Base-by-base conservation (phyloP, 768 basidiomycete species). In the Thelephora ganbajun region DNA sequence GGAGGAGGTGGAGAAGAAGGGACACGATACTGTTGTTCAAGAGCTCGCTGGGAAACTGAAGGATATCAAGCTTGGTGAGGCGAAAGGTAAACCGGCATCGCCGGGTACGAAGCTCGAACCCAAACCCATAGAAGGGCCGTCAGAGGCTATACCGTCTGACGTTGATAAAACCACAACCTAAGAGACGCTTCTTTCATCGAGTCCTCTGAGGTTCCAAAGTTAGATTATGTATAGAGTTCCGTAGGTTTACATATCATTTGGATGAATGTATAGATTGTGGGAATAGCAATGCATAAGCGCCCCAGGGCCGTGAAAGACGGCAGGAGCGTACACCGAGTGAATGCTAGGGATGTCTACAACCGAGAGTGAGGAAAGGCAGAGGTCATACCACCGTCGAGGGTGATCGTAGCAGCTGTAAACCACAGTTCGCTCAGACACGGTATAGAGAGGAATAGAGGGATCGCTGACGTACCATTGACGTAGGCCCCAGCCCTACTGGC, bases 401-500 rank as follows among this genome's bases (percentile, higher is more conserved):
- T 63, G 42, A 82, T 71, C 5, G 78, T 76, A 19, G 79, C 74
- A 14, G 18, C 39, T 41, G 16, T 14, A 16, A 41, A 9, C 26
- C 26, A 41, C 39, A 11, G 39, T 18, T 16, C 39, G 4, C 11
- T 16, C 14, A 14, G 2, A 11, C 14, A 39, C 37, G 39, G 14
- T 6, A 41, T 14, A 41, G 4, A 41, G 22, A 41, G 12, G 14
- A 41, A n/a, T 9, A 14, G 14, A 41, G 5, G 4, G 26, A 4
- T 30, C 9, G 26, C 9, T 30, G 12, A 41, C 39, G 11, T 22
- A 5, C 78, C 81, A 33, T 74, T 83, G 42, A 83, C 69, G 61
- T 70, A 83, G 16, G 74, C 68, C 0, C 76, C 79, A 0, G 77
- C 80, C 33, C 69, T 68, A 46, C 75, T 74, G 11, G 76, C 66